A percentile compares a stretch with the other conserved stretches of the same genome.
Conservation (phyloP, 1,139 yeast species). For the Lizanozyma gosingica region DNA sequence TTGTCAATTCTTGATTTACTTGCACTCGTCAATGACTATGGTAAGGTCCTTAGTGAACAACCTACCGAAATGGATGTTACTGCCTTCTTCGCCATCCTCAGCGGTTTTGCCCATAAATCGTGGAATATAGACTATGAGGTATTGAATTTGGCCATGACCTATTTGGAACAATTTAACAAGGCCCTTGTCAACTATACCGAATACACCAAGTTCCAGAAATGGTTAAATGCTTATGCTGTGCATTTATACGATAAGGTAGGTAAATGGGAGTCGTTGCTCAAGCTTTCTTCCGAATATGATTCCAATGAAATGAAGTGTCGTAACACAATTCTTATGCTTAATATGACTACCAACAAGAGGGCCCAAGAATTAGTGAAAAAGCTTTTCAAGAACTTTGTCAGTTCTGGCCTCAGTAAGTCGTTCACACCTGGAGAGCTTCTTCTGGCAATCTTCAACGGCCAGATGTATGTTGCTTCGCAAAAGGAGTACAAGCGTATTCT, state of each 20-base stretch:
- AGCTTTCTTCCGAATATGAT: constrained; percentile 7
- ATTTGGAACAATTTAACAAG: constrained; percentile 24
- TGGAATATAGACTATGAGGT: constrained; percentile 18
- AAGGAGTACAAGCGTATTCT: constrained; percentile 51
- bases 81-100: constrained; percentile 20
- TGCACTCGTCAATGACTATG: constrained; percentile 29
- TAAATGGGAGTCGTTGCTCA: constrained; percentile 11
- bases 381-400: constrained; percentile 33
- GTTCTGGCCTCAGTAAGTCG: constrained; percentile 40
- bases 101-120: constrained; percentile 13
- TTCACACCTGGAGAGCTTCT: constrained; percentile 41
- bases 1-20: constrained; percentile 22
- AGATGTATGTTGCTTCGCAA: constrained; percentile 24
- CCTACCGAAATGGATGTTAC: constrained; percentile 18
- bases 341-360: constrained; percentile 16
- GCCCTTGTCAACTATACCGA: constrained; percentile 21
- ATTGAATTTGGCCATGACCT: constrained; percentile 21
- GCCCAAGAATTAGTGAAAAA: constrained; percentile 25
- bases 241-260: constrained; percentile 16
- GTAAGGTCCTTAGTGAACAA: constrained; percentile 18
- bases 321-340: constrained; percentile 30
- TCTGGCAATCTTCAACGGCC: constrained; percentile 21
- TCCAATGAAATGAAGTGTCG: constrained; percentile 31
- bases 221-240: constrained; percentile 14
- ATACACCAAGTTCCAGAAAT: constrained; percentile 13